These are phyloP conservation scores for Ceratobasidium sp. DNA, from an alignment of 1,284 basidiomycete species.

Conservation along the genomic window DNA sequence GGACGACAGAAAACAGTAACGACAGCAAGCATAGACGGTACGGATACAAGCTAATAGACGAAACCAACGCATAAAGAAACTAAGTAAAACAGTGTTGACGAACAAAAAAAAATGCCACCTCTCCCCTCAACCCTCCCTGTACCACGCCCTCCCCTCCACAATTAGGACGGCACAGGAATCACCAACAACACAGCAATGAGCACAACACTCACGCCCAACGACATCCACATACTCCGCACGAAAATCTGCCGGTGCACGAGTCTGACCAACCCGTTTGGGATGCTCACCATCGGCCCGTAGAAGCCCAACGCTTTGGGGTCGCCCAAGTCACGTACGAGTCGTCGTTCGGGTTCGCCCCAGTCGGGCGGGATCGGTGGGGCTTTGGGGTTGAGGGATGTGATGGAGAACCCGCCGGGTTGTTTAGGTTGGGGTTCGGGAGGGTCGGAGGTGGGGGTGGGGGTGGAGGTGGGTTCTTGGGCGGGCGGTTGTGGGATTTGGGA, in stretches of 20 bases:
- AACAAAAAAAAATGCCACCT: too few species aligned
- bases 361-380: background rate
- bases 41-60: too few species aligned
- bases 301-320: constrained; percentile 28
- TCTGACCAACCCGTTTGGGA: constrained; percentile 18
- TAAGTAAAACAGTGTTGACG: too few species aligned
- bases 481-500: background rate
- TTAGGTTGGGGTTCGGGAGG: background rate
- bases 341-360: constrained; percentile 6
- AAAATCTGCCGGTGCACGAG: constrained; percentile 26
- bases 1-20: too few species aligned
- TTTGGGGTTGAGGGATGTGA: constrained; percentile 22
- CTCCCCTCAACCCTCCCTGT: too few species aligned
- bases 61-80: too few species aligned
- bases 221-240: constrained; percentile 14
- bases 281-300: constrained; percentile 38
- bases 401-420: constrained; percentile 13
- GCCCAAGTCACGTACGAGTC: constrained; percentile 16
- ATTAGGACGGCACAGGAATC: constrained; percentile 26
- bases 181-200: constrained; percentile 19
- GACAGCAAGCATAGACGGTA: too few species aligned
- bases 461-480: background rate
- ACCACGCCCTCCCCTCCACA: background rate
- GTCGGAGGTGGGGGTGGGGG: background rate
- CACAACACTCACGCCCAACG: background rate